These are phyloP conservation scores for Magnusiomyces clavatus DNA, from an alignment of 1,139 yeast genomes.

Conservation along the genomic window DNA sequence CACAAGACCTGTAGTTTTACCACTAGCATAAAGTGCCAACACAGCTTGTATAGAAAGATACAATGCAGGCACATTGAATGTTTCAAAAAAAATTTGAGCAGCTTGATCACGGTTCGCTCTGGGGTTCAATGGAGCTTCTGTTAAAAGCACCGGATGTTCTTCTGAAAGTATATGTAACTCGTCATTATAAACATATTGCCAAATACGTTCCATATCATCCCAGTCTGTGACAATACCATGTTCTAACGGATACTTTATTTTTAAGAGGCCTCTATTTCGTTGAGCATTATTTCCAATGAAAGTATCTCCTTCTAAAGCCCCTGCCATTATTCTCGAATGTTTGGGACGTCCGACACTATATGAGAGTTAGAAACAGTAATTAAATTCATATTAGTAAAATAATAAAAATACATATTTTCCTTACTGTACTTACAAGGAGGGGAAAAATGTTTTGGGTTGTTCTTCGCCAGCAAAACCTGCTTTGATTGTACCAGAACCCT, in stretches of 20 bases:
- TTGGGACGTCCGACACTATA: constrained; percentile 72
- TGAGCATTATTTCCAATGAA: constrained; percentile 75
- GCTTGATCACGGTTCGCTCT: constrained; percentile 58
- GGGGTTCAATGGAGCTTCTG: constrained; percentile 88
- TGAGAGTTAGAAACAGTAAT: neutral
- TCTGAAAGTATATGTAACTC: constrained; percentile 64
- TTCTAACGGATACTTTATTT: constrained; percentile 61
- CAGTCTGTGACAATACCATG: constrained; percentile 82
- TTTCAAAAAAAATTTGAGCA: constrained; percentile 76
- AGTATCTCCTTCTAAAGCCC: constrained; percentile 53
- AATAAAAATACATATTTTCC: neutral
- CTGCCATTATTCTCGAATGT: constrained; percentile 79
- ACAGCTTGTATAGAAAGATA: constrained; percentile 80
- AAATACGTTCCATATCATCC: constrained; percentile 75
- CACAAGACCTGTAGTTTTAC: constrained; percentile 85
- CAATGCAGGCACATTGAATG: constrained; percentile 80
- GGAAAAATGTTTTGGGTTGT: constrained; percentile 53
- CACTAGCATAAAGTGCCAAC: constrained; percentile 76
- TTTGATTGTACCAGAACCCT: constrained; percentile 81
- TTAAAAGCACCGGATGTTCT: constrained; percentile 81
- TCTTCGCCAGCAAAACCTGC: constrained; percentile 95
- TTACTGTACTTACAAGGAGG: constrained; percentile 33
- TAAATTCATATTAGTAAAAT: constrained; percentile 18
- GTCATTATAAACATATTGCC: constrained; percentile 57
- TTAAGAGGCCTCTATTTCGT: constrained; percentile 63